Evolutionary conservation across 1,284 basidiomycete genomes (phyloP), one percentile per base, ranked within the genome.

Genomic region (Ganoderma leucocontextum): DNA sequence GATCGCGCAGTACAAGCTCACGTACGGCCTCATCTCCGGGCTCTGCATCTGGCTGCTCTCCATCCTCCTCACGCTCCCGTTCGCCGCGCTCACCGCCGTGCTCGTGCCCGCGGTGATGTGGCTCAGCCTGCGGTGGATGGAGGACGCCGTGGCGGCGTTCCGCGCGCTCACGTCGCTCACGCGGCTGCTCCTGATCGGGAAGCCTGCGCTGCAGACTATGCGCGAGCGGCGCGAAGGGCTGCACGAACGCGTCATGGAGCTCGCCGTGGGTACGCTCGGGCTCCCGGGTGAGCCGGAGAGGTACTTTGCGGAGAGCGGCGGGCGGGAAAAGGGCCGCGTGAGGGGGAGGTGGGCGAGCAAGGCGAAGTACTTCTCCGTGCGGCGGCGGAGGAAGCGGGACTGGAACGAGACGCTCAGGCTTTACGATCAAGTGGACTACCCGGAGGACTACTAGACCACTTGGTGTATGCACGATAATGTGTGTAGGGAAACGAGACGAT

Each of bases 1-100:
- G 79, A 93, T 96, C 72, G 93, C 94, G 5, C 94, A 96, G 77
- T 93, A 94, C 77, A 96, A 96, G 78, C 89, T 96, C 62, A 87
- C 92, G 36, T 94, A 93, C 74, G 95, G 94, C 8, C 83, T 96
- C 39, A 75, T 89, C 12, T 90, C 92, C 1, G 93, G 92, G 2
- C 70, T 91, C 7, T 81, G 83, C 65, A 91, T 94, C 49, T 95
- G 91, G 87, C 64, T 84, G 36, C 70, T 79, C 12, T 80, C 85
- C 4, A 80, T 89, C 22, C 57, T 90, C 39, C 61, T 89, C 38
- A 93, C 91, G 1, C 81, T 93, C 72, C 91, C 87, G 2, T 78
- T 92, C 71, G 85, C 88, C 6, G 71, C 79, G 7, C 75, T 92
- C 66, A 90, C 89, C 1, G 77, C 83, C 25, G 75, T 90, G 63